Evolutionary conservation across 805 yeast species (phyloP).

Genomic region (Saturnispora dispora): DNA sequence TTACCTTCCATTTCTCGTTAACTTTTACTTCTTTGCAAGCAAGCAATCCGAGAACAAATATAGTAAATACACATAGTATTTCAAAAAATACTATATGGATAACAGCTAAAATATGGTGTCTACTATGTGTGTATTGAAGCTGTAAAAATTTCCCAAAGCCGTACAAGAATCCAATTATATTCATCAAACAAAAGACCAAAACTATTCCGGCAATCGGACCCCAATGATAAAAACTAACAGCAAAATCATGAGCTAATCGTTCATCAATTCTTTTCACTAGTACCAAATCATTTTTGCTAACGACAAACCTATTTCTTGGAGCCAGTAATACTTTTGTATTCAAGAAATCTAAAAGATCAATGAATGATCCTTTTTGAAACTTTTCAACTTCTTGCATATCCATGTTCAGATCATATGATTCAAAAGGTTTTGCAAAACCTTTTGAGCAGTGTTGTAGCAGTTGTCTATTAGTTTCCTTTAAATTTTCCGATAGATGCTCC

Average conservation of each 20-base stretch:
- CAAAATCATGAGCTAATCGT: not conserved
- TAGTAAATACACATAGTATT: slow-evolving; percentile 4
- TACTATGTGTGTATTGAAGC: not conserved
- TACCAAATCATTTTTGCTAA: not conserved
- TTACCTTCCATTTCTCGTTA: slow-evolving; percentile 7
- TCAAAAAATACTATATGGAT: not conserved
- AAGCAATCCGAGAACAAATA: slow-evolving; percentile 8
- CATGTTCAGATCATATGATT: not conserved
- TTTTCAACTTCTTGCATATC: not conserved
- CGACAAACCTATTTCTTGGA: not conserved
- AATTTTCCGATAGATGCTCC: too few species aligned
- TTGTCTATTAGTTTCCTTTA: too few species aligned
- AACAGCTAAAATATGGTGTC: not conserved
- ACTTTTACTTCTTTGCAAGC: slow-evolving; percentile 14
- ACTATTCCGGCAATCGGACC: not conserved
- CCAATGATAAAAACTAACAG: not conserved
- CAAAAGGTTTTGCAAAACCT: not conserved
- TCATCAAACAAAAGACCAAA: not conserved
- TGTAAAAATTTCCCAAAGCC: not conserved
- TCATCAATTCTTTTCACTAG: not conserved
- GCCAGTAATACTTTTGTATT: not conserved
- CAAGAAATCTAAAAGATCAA: not conserved
- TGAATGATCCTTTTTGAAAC: not conserved
- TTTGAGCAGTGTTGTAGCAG: too few species aligned
- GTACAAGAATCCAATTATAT: not conserved